phyloP scores from a whole-genome alignment of 2,329 filamentous ascomycete species.

The Fusarium xyrophilum region DNA sequence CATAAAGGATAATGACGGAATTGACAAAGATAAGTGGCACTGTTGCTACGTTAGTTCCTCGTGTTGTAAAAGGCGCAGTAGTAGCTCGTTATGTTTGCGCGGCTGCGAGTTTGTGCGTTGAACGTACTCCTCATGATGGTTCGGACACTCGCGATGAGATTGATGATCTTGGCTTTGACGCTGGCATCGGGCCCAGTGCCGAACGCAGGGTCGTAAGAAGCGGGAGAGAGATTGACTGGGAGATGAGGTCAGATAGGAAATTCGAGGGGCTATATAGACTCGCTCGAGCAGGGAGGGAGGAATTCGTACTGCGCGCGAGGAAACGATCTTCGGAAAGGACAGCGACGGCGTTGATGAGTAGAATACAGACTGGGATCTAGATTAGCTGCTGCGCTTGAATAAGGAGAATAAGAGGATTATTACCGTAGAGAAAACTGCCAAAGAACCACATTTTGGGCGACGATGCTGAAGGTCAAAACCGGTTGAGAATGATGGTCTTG shows the following conservation, averaged over 20 bases:
- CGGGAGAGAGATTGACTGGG: constrained; percentile 75
- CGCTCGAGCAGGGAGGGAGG: not conserved
- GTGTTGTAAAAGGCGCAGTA: not conserved
- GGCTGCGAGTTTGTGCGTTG: not conserved
- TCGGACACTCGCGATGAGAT: constrained; percentile 87
- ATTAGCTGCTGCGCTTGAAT: constrained; percentile 19
- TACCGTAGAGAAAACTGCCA: constrained; percentile 73
- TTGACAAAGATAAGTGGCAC: constrained; percentile 88
- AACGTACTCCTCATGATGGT: constrained; percentile 86
- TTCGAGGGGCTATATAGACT: not conserved
- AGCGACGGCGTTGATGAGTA: constrained; percentile 92
- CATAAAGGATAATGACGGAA: constrained; percentile 81
- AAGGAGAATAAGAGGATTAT: not conserved
- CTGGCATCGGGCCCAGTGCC: constrained; percentile 75
- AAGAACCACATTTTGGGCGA: constrained; percentile 68
- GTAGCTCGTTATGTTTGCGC: not conserved
- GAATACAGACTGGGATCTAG: constrained; percentile 66
- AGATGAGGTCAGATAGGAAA: constrained; percentile 17
- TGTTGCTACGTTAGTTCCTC: constrained; percentile 47
- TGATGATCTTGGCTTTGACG: constrained; percentile 85
- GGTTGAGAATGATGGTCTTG: not conserved
- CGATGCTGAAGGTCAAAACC: not conserved
- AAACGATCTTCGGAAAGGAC: constrained; percentile 95
- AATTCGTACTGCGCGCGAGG: constrained; percentile 67
- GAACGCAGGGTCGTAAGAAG: constrained; percentile 77